Conservation (phyloP, 768 basidiomycete genomes). For the Trametes coccinea region DNA sequence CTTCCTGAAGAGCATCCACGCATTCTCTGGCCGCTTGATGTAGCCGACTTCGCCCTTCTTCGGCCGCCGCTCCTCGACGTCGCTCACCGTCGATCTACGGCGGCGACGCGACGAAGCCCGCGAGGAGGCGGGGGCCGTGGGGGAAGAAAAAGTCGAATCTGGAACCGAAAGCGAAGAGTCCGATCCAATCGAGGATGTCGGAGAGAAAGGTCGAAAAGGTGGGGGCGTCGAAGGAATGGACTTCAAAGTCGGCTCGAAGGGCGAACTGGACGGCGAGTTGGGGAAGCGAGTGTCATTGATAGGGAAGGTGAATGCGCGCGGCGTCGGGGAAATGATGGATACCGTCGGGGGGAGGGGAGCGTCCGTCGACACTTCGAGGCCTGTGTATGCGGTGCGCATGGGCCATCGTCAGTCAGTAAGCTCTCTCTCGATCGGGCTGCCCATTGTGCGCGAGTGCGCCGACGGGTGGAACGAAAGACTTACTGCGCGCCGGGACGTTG, state of each 20-base stretch:
- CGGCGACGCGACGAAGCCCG: constrained; percentile 34
- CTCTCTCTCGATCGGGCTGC: background rate
- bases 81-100: constrained; percentile 37
- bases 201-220: constrained; percentile 42
- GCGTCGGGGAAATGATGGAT: constrained; percentile 63
- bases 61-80: constrained; percentile 40
- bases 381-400: constrained; percentile 34
- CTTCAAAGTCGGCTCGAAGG: constrained; percentile 71
- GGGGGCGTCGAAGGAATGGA: constrained; percentile 45
- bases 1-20: constrained; percentile 82
- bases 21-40: constrained; percentile 82
- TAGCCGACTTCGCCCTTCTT: constrained; percentile 79
- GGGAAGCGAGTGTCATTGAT: constrained; percentile 49
- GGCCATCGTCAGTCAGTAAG: constrained; percentile 4
- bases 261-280: constrained; percentile 65
- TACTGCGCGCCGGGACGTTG: constrained; percentile 61
- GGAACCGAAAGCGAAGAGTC: constrained; percentile 33
- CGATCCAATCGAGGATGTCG: constrained; percentile 43
- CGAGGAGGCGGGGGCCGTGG: constrained; percentile 32
- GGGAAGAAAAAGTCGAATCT: constrained; percentile 20
- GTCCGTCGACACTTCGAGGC: constrained; percentile 78
- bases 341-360: constrained; percentile 52
- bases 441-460: background rate
- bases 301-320: constrained; percentile 68
- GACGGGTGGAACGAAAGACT: constrained; percentile 25